Evolutionary conservation across 106 monocot genomes (phyloP), one percentile per base, ranked within the genome.

Genomic region (Triglochin maritima): DNA sequence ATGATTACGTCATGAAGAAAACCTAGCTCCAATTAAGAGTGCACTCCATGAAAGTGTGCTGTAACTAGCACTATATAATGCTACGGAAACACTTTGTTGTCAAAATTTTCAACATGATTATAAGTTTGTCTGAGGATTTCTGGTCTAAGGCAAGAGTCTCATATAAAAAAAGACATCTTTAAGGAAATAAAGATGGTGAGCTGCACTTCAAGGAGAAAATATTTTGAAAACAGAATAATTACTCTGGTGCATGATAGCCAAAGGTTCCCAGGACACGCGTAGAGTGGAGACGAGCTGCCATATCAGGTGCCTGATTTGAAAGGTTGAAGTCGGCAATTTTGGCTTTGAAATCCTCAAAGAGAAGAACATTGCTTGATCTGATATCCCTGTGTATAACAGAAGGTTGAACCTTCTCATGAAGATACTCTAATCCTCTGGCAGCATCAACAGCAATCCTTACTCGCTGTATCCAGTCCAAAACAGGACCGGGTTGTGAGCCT

Each of bases 261-360:
- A 92, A 92, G 49, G 84, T 92, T 71, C 91, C 91, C 41, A 92
- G 73, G 16, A 92, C 84, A 78, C 87, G 84, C 52, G 91, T 92
- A 44, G 87, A 92, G 80, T 92, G 91, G 71, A 87, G 84, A 42
- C 91, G 81, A 66, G 91, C 87, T 44, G 91, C 91, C 87, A 82
- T 87, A 71, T 92, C 91, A 74, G 91, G 87, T 50, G 84, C 73
- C 62, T 92, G 91, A 72, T 92, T 92, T 70, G 78, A 85, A 41
- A 82, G 85, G 74, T 92, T 92, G 53, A 87, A 92, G 65, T 92
- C 91, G 5, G 84, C 91, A 72, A 92, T 92, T 70, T 92, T 92
- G 14, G 91, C 91, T 72, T 69, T 92, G 51, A 82, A 87, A 62
- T 85, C 87, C 64, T 87, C 87, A 63, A 92, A 92, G 12, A 92